Evolutionary conservation across 768 basidiomycete genomes (phyloP).

Genomic region (Pleurotus salmoneostramineus): DNA sequence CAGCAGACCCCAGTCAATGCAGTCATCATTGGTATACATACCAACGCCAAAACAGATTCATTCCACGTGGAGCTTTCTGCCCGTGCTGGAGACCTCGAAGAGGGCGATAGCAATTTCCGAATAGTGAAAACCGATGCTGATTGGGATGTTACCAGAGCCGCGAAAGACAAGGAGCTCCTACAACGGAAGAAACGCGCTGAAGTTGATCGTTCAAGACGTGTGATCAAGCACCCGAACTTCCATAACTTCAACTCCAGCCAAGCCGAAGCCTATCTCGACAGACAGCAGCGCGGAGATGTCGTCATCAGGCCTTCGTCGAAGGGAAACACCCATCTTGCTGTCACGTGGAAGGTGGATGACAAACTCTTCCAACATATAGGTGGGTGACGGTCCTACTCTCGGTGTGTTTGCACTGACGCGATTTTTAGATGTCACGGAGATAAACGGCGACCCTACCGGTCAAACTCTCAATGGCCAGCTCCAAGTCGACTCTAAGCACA

Average conservation of each 20-base stretch:
- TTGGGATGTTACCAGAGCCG: conserved; percentile 64
- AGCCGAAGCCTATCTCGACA: conserved; percentile 86
- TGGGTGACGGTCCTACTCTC: conserved; percentile 29
- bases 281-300: conserved; percentile 92
- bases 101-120: conserved; percentile 61
- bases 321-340: conserved; percentile 87
- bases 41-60: conserved; percentile 53
- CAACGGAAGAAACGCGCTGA: conserved; percentile 84
- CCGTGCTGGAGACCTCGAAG: conserved; percentile 54
- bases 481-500: conserved; percentile 72
- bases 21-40: conserved; percentile 70
- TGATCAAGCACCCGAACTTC: conserved; percentile 98
- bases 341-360: conserved; percentile 99
- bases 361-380: conserved; percentile 96
- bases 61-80: conserved; percentile 76
- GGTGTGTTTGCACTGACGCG: conserved; percentile 3
- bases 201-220: conserved; percentile 71
- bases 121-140: conserved; percentile 52
- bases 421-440: conserved; percentile 72
- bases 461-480: conserved; percentile 62
- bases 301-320: conserved; percentile 96
- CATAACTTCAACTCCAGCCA: conserved; percentile 89
- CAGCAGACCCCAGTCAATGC: conserved; percentile 80
- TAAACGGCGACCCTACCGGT: conserved; percentile 70
- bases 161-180: conserved; percentile 68